Evolutionary conservation across 768 basidiomycete genomes (phyloP).

Genomic region (Vararia minispora): DNA sequence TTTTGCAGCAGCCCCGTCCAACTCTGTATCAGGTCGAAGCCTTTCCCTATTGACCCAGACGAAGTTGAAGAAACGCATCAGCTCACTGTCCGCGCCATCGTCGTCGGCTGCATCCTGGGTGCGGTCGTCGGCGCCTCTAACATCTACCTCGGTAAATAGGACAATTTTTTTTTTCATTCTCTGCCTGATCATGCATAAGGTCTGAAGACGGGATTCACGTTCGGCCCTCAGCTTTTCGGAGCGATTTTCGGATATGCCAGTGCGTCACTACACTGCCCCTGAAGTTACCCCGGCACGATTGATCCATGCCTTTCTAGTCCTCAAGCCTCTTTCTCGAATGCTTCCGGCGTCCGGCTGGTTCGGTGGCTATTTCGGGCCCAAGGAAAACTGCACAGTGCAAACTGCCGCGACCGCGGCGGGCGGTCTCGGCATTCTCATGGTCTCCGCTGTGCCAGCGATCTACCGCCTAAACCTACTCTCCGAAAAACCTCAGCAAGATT

Average conservation of each 20-base stretch:
- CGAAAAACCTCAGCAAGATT: conserved; percentile 34
- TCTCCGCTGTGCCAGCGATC: conserved; percentile 49
- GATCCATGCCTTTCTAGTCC: too few species aligned
- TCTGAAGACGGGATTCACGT: conserved; percentile 57
- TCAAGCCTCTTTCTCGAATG: conserved; percentile 42
- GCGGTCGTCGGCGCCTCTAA: conserved; percentile 49
- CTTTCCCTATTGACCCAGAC: conserved; percentile 5
- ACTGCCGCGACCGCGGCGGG: conserved; percentile 49
- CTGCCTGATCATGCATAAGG: too few species aligned
- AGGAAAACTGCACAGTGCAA: conserved; percentile 58
- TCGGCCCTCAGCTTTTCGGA: conserved; percentile 36
- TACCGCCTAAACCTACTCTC: conserved; percentile 42
- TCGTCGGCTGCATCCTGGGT: conserved; percentile 41
- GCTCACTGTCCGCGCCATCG: conserved; percentile 24
- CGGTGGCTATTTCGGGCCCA: conserved; percentile 50
- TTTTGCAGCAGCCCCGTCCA: background rate
- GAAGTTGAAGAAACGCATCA: background rate
- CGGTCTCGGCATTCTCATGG: conserved; percentile 48
- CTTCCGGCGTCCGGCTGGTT: conserved; percentile 37
- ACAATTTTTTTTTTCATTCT: too few species aligned
- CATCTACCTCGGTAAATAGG: conserved; percentile 59
- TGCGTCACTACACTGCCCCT: too few species aligned
- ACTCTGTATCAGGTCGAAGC: background rate
- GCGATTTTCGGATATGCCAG: conserved; percentile 51
- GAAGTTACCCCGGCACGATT: too few species aligned